Percentiles rank a stretch among this genome's conserved stretches.
These are phyloP conservation scores for Davidsoniella australis DNA, from an alignment of 2,329 filamentous ascomycete genomes.

Conservation along the genomic window DNA sequence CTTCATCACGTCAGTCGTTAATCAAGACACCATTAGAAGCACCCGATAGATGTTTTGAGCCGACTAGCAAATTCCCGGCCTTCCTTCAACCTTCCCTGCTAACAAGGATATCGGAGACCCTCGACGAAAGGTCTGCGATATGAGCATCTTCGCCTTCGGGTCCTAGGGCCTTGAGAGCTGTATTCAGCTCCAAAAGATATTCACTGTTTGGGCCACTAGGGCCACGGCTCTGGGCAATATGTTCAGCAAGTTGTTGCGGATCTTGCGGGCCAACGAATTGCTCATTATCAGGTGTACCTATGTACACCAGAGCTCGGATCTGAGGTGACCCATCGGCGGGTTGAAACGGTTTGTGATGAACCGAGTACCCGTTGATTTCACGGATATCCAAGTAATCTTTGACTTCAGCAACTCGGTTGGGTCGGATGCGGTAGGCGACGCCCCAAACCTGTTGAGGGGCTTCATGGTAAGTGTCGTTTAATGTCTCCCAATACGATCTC, in stretches of 20 bases:
- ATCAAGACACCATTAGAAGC: no score
- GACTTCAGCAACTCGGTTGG: constrained; percentile 59
- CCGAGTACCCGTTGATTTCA: constrained; percentile 93
- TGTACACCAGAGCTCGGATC: constrained; percentile 61
- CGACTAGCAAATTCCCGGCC: not conserved
- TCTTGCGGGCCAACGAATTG: constrained; percentile 82
- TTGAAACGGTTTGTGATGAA: constrained; percentile 77
- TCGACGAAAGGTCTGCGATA: constrained; percentile 61
- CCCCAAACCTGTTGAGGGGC: constrained; percentile 66
- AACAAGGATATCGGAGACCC: constrained; percentile 45
- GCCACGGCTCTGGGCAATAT: constrained; percentile 60
- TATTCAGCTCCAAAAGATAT: constrained; percentile 69
- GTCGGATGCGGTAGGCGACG: constrained; percentile 70
- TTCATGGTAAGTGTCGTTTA: constrained; percentile 49
- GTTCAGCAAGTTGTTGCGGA: constrained; percentile 57
- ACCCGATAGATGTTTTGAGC: no score
- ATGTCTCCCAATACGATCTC: constrained; percentile 61
- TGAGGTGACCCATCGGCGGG: constrained; percentile 27
- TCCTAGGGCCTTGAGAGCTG: constrained; percentile 54
- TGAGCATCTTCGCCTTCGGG: constrained; percentile 67
- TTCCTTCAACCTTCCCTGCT: not conserved
- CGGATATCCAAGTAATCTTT: constrained; percentile 84
- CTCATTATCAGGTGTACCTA: constrained; percentile 80
- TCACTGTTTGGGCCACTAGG: constrained; percentile 82
- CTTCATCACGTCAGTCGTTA: no score